Evolutionary conservation across 805 yeast species (phyloP), one percentile per base, ranked within the genome.

Genomic region (Lipomyces spencermartinsiae): DNA sequence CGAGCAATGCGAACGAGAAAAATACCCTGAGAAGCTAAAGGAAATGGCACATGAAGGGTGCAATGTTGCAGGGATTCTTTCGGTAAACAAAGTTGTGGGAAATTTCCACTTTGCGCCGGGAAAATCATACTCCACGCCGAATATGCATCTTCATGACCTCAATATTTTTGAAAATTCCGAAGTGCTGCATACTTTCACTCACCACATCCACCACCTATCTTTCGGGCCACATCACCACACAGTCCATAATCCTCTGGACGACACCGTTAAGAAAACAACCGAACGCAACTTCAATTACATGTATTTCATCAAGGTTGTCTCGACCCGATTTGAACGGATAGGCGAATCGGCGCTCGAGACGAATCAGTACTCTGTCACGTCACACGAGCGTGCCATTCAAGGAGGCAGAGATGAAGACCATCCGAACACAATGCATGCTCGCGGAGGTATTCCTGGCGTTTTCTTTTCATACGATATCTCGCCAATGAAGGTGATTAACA

Each of bases 61-160:
- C 79, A 85, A 97, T 71, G 83, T 95, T 54, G 84, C 85, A 70
- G 99, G 99, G 37, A 82, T 85, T 29, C 89, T 96, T 6, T 82
- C 86, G 73, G 86, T 95, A 75, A 91, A 91, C 79, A 87, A 97
- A 80, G 90, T 95, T 57, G 88, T 90, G 29, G 99, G 99, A 59
- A 90, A 92, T 75, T 80, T 95, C 71, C 98, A 95, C 81, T 93
- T 95, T 83, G 97, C 98, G 0, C 98, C 99, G 3, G 99, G 99
- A 54, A 87, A 90, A 33, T 87, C 96, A 1, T 83, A 83, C 74
- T 85, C 88, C 53, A 78, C 80, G 9, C 87, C 86, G 19, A 83
- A 84, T 61, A 72, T 67, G 60, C 99, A 95, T 78, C 83, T 86
- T 67, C 99, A 95, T 80, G 99, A 95, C 76, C 79, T 90, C 64